A percentile compares a stretch with the other conserved stretches of the same genome.
These are phyloP conservation scores for Agrostemma githago DNA, from an alignment of 148 eudicot species.

Conservation along the genomic window DNA sequence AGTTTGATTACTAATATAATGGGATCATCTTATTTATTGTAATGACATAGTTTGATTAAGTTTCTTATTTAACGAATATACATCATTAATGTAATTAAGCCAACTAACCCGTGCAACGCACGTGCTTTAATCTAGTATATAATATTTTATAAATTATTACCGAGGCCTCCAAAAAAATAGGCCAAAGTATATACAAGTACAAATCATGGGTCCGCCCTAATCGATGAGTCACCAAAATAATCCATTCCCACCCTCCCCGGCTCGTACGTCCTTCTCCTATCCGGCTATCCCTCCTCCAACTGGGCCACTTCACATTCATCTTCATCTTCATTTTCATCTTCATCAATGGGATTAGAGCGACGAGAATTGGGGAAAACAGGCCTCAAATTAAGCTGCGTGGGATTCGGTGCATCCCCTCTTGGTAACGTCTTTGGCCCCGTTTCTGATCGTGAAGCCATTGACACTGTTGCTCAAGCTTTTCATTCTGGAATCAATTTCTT, in stretches of 20 bases:
- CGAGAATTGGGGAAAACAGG: slow-evolving; percentile 83
- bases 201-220: too few relatives aligned
- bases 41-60: too few relatives aligned
- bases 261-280: too few relatives aligned
- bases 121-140: too few relatives aligned
- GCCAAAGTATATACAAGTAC: too few relatives aligned
- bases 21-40: too few relatives aligned
- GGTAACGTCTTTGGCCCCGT: slow-evolving; percentile 86
- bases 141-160: too few relatives aligned
- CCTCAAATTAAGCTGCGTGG: slow-evolving; percentile 69
- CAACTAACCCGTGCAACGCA: too few relatives aligned
- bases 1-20: too few relatives aligned
- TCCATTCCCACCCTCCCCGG: not conserved
- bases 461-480: slow-evolving; percentile 65
- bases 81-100: too few relatives aligned
- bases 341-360: slow-evolving; percentile 35
- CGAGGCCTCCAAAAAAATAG: too few relatives aligned
- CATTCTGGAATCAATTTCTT: slow-evolving; percentile 83
- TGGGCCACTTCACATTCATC: not conserved
- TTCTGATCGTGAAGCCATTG: slow-evolving; percentile 59
- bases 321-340: not conserved
- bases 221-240: not conserved
- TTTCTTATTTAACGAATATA: too few relatives aligned
- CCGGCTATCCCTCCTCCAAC: not conserved
- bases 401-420: slow-evolving; percentile 96